Base-by-base conservation (phyloP, 805 yeast species). In the Wickerhamomyces canadensis region DNA sequence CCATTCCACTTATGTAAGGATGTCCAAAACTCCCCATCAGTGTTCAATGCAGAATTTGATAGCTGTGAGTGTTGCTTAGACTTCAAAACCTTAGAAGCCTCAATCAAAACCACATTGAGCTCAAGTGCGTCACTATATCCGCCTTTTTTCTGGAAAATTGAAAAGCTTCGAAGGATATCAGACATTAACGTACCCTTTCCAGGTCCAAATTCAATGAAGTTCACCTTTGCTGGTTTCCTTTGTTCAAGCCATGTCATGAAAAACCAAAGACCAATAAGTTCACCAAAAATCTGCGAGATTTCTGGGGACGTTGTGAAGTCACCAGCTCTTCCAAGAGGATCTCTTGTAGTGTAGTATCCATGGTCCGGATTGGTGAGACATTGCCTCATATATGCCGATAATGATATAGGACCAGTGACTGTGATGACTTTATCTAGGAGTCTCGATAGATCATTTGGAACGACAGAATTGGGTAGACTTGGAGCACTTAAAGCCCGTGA, bases 251-350 rank as follows among this genome's bases (percentile, higher is more conserved):
- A 84, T 26, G 65, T 60, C 3, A 74, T 63, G 42, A 64, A 75
- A 40, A 69, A 64, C 86, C 94, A 86, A 5, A 86, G 61, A 0
- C 93, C 95, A 41, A 84, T 68, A 64, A 84, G 74, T 55, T 86
- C 95, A 16, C 95, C 95, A 64, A 85, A 86, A 62, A 85, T 80
- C 27, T 84, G 85, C 6, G 91, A 81, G 35, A 86, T 84, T 58
- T 86, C 95, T 0, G 95, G 95, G 0, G 91, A 80, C 0, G 95
- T 86, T 35, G 80, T 70, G 56, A 86, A 86, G 57, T 86, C 95
- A 5, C 95, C 94, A 6, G 60, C 55, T 2, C 57, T 39, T 23
- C 82, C 85, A 25, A 86, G 63, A 2, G 95, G 95, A 48, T 85
- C 80, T 43, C 79, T 63, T 4, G 84, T 80, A 17, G 87, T 81